Conservation (phyloP, 2,329 filamentous ascomycete genomes). For the Aspergillus brunneoviolaceus region DNA sequence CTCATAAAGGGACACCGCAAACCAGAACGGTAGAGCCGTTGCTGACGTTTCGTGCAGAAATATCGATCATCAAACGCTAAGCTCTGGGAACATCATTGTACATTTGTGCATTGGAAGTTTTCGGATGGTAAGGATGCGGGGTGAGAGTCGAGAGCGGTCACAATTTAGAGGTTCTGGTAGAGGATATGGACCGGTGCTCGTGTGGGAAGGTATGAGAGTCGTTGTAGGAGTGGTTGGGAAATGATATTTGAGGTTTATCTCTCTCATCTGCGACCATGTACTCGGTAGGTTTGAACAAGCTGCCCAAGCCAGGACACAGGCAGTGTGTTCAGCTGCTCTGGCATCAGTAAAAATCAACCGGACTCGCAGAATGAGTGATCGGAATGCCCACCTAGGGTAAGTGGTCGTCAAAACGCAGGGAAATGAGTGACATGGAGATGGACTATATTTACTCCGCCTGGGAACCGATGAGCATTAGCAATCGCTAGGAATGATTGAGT, state of each 20-base stretch:
- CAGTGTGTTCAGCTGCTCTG: not conserved
- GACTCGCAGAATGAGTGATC: not conserved
- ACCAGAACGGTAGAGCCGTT: constrained; percentile 65
- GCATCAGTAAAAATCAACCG: not conserved
- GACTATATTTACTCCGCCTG: not conserved
- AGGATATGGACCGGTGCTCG: constrained; percentile 47
- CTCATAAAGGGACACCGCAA: constrained; percentile 59
- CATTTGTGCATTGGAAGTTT: constrained; percentile 71
- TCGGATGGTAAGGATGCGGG: constrained; percentile 68
- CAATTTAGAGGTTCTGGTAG: constrained; percentile 39
- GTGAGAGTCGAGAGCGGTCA: constrained; percentile 51
- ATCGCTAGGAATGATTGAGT: not conserved
- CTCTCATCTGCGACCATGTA: not conserved
- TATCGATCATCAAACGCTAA: constrained; percentile 69
- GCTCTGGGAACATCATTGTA: constrained; percentile 70
- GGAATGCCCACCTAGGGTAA: not conserved
- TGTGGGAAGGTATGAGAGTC: constrained; percentile 38
- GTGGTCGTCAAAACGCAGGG: not conserved
- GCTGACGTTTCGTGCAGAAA: constrained; percentile 49
- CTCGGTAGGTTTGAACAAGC: not conserved
- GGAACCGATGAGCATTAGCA: not conserved
- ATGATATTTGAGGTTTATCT: not conserved
- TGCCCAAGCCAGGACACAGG: not conserved
- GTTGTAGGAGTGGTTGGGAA: constrained; percentile 43
- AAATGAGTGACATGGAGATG: not conserved